A percentile compares a stretch with the other conserved stretches of the same genome.
phyloP scores from a whole-genome alignment of 352 stramenopile genomes.

The Globisporangium paddicum region DNA sequence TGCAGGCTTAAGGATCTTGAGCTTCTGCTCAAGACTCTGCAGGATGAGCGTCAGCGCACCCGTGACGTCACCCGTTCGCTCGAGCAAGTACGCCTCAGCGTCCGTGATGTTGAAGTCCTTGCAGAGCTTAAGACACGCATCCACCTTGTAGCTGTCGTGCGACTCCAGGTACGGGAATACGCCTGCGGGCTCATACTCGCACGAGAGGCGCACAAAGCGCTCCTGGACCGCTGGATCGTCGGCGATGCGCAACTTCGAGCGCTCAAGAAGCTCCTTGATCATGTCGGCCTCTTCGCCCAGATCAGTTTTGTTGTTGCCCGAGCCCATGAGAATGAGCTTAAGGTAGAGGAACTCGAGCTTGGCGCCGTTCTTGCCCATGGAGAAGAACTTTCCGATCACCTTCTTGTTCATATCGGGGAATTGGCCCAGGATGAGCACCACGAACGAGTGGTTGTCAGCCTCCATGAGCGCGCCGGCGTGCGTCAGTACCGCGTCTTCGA shows the following conservation, averaged over 20 bases:
- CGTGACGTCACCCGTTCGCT: conserved; percentile 92
- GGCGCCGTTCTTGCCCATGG: conserved; percentile 71
- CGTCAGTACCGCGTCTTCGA: conserved; percentile 73
- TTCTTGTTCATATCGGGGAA: conserved; percentile 85
- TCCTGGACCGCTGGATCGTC: conserved; percentile 82
- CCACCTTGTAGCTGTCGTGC: conserved; percentile 87
- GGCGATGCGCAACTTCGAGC: conserved; percentile 74
- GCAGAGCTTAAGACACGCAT: conserved; percentile 78
- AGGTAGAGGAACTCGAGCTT: conserved; percentile 83
- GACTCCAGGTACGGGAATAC: conserved; percentile 82
- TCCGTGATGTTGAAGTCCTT: conserved; percentile 84
- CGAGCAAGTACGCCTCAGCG: conserved; percentile 90
- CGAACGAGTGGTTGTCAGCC: conserved; percentile 84
- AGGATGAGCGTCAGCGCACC: conserved; percentile 91
- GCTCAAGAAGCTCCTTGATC: conserved; percentile 75
- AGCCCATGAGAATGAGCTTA: conserved; percentile 67
- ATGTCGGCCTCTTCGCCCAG: conserved; percentile 68
- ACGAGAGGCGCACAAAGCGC: conserved; percentile 75
- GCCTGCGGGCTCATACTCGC: conserved; percentile 68
- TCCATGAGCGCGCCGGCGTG: conserved; percentile 83
- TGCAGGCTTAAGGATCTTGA: conserved; percentile 88
- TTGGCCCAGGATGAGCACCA: conserved; percentile 84
- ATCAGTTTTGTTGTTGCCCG: conserved; percentile 44
- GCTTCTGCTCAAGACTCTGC: conserved; percentile 89
- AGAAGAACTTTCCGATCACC: conserved; percentile 79